Evolutionary conservation across 805 yeast genomes (phyloP), one percentile per base, ranked within the genome.

Genomic region (Starmerella stellata): DNA sequence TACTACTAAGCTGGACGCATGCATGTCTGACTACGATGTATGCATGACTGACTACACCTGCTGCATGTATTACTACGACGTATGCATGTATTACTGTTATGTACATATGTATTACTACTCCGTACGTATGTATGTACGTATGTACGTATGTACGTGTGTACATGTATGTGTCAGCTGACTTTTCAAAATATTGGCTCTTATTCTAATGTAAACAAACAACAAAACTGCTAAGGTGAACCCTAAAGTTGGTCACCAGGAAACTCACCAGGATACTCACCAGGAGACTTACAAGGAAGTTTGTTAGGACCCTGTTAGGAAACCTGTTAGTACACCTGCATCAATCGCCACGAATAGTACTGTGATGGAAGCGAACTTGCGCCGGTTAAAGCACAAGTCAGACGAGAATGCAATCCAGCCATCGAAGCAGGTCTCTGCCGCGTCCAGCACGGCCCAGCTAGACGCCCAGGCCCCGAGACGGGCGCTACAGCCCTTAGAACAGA

Each of bases 291-390:
- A n/a, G n/a, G n/a, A n/a, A n/a, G n/a, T n/a, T n/a, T n/a, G n/a
- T n/a, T n/a, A n/a, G n/a, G n/a, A n/a, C n/a, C n/a, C n/a, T n/a
- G n/a, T n/a, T n/a, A n/a, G n/a, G n/a, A n/a, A n/a, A n/a, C n/a
- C n/a, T n/a, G n/a, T n/a, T n/a, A n/a, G n/a, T n/a, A n/a, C n/a
- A n/a, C n/a, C n/a, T n/a, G n/a, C n/a, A n/a, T n/a, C n/a, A 15
- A 8, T 29, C 32, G 15, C 7, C 11, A 7, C 32, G 19, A 15
- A 5, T 15, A 29, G 32, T 29, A 29, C 14, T 29, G 32, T 18
- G 4, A 44, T 44, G 47, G 47, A 44, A 24, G 37, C 46, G 13
- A 24, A 38, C 35, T 14, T 38, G 23, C 47, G 47, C 27, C 42
- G 41, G 15, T 24, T 34, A 11, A 21, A 23, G 35, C 19, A 27